Evolutionary conservation across 2,329 filamentous ascomycete genomes (phyloP).

Genomic region (Penicillium palitans): DNA sequence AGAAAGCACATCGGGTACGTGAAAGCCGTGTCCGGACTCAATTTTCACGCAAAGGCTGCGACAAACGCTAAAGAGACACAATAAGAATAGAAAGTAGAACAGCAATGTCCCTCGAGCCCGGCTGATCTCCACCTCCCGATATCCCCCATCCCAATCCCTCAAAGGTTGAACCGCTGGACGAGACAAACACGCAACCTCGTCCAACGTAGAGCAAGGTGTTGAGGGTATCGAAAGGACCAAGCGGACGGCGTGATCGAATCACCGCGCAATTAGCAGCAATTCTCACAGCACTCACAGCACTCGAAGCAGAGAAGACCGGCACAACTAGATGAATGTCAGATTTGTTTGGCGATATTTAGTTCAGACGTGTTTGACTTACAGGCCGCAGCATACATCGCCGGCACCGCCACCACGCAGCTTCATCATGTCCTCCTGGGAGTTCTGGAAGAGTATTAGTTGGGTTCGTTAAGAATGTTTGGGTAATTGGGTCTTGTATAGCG

Average conservation of each 20-base stretch:
- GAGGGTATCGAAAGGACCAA: neutral
- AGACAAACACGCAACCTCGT: no score
- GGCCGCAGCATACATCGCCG: slow-evolving; percentile 35
- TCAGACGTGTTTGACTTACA: slow-evolving; percentile 22
- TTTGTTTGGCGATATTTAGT: neutral
- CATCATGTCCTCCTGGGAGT: slow-evolving; percentile 24
- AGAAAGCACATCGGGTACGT: no score
- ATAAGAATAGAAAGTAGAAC: neutral
- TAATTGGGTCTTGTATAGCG: neutral
- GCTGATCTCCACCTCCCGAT: neutral
- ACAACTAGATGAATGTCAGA: slow-evolving; percentile 23
- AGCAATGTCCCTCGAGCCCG: neutral
- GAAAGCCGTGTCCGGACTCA: neutral
- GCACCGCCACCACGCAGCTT: slow-evolving; percentile 34
- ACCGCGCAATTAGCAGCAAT: slow-evolving; percentile 30
- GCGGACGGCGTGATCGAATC: neutral
- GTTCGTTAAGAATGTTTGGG: no score
- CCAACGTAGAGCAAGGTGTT: neutral
- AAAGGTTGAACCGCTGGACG: neutral
- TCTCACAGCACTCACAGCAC: slow-evolving; percentile 34
- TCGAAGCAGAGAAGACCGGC: slow-evolving; percentile 35
- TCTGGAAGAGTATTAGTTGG: slow-evolving; percentile 7
- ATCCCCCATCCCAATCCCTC: neutral
- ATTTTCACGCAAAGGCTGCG: neutral
- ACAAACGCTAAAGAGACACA: neutral